Evolutionary conservation across 208 protist genomes (phyloP).

Genomic region (Acanthamoeba triangularis): DNA sequence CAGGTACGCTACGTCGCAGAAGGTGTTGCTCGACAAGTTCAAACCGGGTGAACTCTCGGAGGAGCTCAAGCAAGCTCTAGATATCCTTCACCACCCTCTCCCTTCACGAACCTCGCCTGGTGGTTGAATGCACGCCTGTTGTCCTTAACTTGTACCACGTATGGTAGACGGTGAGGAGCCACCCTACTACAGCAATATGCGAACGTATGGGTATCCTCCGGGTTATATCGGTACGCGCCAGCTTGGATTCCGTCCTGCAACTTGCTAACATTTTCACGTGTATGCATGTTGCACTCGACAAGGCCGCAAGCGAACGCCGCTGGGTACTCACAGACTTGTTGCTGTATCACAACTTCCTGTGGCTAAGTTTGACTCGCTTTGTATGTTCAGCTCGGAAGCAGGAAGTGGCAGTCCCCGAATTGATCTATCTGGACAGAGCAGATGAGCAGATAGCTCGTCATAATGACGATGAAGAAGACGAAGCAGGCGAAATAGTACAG

Average conservation of each 20-base stretch:
- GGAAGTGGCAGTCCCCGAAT: neutral
- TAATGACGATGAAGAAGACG: neutral
- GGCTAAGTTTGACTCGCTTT: neutral
- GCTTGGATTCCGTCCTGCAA: neutral
- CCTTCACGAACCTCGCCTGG: neutral
- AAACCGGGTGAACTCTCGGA: neutral
- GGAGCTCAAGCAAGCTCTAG: neutral
- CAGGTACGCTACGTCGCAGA: neutral
- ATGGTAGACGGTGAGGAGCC: slow-evolving; percentile 1
- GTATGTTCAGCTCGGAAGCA: neutral
- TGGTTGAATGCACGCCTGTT: neutral
- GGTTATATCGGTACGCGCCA: neutral
- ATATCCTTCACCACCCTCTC: neutral
- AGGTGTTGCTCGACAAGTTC: neutral
- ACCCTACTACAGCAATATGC: slow-evolving; percentile 37
- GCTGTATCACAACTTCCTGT: neutral
- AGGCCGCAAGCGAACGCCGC: slow-evolving; percentile 13
- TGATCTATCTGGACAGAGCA: slow-evolving; percentile 7
- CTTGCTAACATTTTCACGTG: neutral
- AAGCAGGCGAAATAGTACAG: neutral
- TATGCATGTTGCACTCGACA: neutral
- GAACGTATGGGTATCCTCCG: neutral
- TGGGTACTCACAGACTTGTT: neutral
- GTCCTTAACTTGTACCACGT: neutral
- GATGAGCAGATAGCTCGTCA: neutral